Evolutionary conservation across 202 grass and related monocot species (phyloP).

Genomic region (Miscanthus sacchariflorus): DNA sequence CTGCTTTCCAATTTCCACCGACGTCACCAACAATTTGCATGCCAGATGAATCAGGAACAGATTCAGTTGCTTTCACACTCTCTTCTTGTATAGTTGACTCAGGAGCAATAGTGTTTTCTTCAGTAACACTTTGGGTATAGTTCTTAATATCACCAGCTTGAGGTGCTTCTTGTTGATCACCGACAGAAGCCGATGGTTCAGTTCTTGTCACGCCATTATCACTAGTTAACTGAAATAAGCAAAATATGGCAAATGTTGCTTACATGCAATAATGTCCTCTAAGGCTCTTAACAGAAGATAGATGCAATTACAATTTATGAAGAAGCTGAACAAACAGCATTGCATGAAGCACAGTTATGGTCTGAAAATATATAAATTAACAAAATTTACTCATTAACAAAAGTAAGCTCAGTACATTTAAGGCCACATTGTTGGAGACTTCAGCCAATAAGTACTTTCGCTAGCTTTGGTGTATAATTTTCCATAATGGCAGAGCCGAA

Average conservation of each 20-base stretch:
- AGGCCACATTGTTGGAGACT: slow-evolving; percentile 2
- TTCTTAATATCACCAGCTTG: slow-evolving; percentile 51
- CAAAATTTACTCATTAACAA: background rate
- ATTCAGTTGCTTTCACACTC: slow-evolving; percentile 34
- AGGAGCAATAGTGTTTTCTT: slow-evolving; percentile 53
- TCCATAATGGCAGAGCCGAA: background rate
- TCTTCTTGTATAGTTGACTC: slow-evolving; percentile 44
- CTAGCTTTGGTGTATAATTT: background rate
- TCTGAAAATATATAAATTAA: background rate
- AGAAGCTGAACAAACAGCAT: slow-evolving; percentile 22
- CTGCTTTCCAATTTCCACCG: slow-evolving; percentile 82
- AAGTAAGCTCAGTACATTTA: background rate
- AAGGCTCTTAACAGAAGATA: background rate
- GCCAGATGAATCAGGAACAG: slow-evolving; percentile 53
- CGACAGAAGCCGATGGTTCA: slow-evolving; percentile 52
- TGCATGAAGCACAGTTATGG: slow-evolving; percentile 1
- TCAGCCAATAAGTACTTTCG: background rate
- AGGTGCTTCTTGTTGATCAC: slow-evolving; percentile 54
- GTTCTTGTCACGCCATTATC: slow-evolving; percentile 40
- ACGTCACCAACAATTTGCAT: slow-evolving; percentile 86
- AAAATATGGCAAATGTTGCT: slow-evolving; percentile 28
- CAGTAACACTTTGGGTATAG: slow-evolving; percentile 46
- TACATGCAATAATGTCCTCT: background rate
- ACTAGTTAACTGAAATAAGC: slow-evolving; percentile 43
- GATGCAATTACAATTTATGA: background rate